These are phyloP conservation scores for Asterophora parasitica DNA, from an alignment of 768 basidiomycete species.

Conservation along the genomic window DNA sequence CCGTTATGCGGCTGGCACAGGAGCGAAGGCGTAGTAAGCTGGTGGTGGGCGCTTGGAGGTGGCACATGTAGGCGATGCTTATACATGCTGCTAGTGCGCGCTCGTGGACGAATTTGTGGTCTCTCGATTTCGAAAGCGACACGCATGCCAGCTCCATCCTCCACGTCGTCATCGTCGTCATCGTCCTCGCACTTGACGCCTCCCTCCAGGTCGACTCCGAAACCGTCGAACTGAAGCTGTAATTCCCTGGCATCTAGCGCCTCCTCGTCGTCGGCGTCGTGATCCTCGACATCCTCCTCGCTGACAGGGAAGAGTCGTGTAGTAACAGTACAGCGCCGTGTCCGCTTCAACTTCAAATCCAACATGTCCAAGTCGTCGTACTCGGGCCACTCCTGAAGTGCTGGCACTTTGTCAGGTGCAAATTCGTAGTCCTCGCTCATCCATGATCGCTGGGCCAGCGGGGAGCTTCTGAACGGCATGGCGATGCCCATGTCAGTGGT, in stretches of 20 bases:
- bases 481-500: slow-evolving; percentile 39
- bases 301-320: slow-evolving; percentile 35
- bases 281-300: slow-evolving; percentile 29
- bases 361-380: slow-evolving; percentile 17
- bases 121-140: slow-evolving; percentile 22
- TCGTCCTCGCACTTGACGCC: slow-evolving; percentile 17
- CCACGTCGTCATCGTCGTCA: slow-evolving; percentile 11
- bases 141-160: slow-evolving; percentile 3
- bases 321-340: slow-evolving; percentile 13
- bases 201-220: slow-evolving; percentile 25
- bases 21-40: slow-evolving; percentile 15
- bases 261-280: slow-evolving; percentile 14
- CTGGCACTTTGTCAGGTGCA: background rate
- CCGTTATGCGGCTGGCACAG: slow-evolving; percentile 19
- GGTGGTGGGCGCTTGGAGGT: slow-evolving; percentile 8
- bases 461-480: slow-evolving; percentile 46
- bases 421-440: slow-evolving; percentile 32
- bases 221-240: slow-evolving; percentile 26
- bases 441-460: slow-evolving; percentile 38
- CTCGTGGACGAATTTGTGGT: slow-evolving; percentile 25
- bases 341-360: slow-evolving; percentile 9
- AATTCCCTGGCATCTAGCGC: slow-evolving; percentile 24
- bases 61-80: slow-evolving; percentile 20
- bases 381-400: slow-evolving; percentile 6
- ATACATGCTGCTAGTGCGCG: slow-evolving; percentile 33